Percentiles rank a stretch among this genome's conserved stretches.
These are phyloP conservation scores for Rhodomyrtus psidioides DNA, from an alignment of 441 rosid species.

Conservation along the genomic window DNA sequence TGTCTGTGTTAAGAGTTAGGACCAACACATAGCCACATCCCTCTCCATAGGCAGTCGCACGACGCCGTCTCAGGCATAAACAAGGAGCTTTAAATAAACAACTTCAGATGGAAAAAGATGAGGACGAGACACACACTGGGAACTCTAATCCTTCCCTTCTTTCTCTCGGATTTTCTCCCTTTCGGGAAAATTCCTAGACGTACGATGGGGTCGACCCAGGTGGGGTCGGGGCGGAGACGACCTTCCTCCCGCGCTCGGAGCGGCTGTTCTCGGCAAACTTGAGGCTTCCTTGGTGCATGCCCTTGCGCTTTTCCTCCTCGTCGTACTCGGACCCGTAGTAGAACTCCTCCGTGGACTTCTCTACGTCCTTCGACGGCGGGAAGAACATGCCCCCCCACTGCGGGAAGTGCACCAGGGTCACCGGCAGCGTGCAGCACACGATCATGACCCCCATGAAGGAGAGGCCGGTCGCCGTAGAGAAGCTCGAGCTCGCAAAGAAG, in stretches of 20 bases:
- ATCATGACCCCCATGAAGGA: constrained; percentile 74
- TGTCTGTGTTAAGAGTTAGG: neutral
- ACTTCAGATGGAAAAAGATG: neutral
- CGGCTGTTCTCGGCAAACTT: constrained; percentile 67
- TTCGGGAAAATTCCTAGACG: constrained; percentile 9
- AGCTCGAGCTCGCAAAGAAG: constrained; percentile 49
- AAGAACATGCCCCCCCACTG: constrained; percentile 84
- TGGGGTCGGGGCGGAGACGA: constrained; percentile 27
- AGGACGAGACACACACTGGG: neutral
- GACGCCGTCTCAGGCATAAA: neutral
- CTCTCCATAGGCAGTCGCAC: neutral
- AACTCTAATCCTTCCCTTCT: neutral
- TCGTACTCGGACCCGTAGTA: constrained; percentile 62
- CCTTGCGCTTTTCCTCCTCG: constrained; percentile 49
- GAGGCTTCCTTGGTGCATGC: constrained; percentile 57
- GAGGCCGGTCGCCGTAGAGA: constrained; percentile 48
- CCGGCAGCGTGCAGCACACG: constrained; percentile 61
- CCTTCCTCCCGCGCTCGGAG: constrained; percentile 59
- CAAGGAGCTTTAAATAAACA: neutral
- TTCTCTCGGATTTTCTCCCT: neutral
- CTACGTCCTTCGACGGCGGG: constrained; percentile 34
- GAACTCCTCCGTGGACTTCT: constrained; percentile 45
- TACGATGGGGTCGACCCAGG: constrained; percentile 25
- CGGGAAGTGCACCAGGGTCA: constrained; percentile 56
- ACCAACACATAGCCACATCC: neutral